phyloP scores from a whole-genome alignment of 2,329 filamentous ascomycete species.

The Aspergillus hortae region DNA sequence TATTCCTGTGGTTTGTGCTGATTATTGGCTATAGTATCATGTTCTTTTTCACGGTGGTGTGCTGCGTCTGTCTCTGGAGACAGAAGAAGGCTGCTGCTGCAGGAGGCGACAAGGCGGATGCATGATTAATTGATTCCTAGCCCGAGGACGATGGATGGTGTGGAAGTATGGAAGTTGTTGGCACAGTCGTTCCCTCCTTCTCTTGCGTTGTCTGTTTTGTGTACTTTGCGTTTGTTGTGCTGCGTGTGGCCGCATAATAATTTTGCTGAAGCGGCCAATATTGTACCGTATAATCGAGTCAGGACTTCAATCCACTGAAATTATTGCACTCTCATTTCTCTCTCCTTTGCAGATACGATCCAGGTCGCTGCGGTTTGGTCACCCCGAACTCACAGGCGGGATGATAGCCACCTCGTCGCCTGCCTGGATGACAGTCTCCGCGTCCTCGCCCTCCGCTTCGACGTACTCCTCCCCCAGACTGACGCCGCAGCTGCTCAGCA shows the following conservation, averaged over 20 bases:
- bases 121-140: constrained; percentile 2
- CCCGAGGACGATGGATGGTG: not conserved
- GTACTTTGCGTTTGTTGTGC: too few species aligned
- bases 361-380: not conserved
- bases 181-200: too few species aligned
- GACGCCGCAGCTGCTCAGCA: constrained; percentile 39
- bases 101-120: constrained; percentile 16
- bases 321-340: too few species aligned
- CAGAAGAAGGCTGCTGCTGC: constrained; percentile 47
- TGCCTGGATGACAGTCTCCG: constrained; percentile 25
- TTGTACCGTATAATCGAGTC: too few species aligned
- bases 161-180: too few species aligned
- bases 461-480: constrained; percentile 45
- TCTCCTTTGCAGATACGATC: too few species aligned
- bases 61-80: constrained; percentile 60
- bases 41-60: constrained; percentile 61
- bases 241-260: too few species aligned
- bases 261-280: too few species aligned
- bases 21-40: constrained; percentile 49
- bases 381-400: constrained; percentile 48
- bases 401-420: constrained; percentile 46
- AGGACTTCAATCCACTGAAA: not conserved
- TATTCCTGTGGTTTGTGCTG: too few species aligned
- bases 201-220: too few species aligned
- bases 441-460: constrained; percentile 27